Base-by-base conservation (phyloP, 257 asterid genomes). In the Penstemon davidsonii region DNA sequence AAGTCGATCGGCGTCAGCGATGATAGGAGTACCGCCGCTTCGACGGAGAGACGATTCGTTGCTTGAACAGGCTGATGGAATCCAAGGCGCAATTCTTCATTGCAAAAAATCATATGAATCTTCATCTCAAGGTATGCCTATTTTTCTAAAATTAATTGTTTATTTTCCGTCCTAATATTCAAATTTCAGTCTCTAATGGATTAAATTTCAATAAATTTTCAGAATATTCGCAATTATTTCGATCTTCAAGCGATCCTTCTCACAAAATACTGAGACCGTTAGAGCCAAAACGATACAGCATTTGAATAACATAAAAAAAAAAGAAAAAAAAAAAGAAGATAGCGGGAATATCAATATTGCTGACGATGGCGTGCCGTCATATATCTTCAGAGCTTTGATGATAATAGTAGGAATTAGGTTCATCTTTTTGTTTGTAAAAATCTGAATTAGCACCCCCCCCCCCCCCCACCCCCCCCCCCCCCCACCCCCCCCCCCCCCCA, bases 41-140 rank as follows among this genome's bases (percentile, higher is more conserved):
- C 82, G 70, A 63, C 82, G 98, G 74, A 76, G 94, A 72, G 98
- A 89, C 62, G 94, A 83, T 64, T 80, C 92, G 9, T 75, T 89
- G 60, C 62, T 91, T 58, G 85, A 86, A 40, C 93, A 86, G 41
- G 73, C 76, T 42, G 95, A 89, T 38, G 90, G 96, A 43, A 91
- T 84, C 55, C 84, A 78, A 67, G 83, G 84, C 62, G 89, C 89
- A 40, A 84, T 84, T 69, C 89, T 84, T 13, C 84, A 84, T 56
- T 84, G 89, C 83, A 84, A 84, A 68, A 78, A 51, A 41, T 84
- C 89, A 46, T 76, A 60, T 59, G 72, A 66, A 58, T 78, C 82
- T 41, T 70, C 87, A 25, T 57, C 76, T 9, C 63, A 47, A 76
- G 87, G 87, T 82, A 73, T 25, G 44, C 9, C 6, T 13, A 13